Conservation (phyloP, 2,329 filamentous ascomycete species). For the Raffaelea albimanens region DNA sequence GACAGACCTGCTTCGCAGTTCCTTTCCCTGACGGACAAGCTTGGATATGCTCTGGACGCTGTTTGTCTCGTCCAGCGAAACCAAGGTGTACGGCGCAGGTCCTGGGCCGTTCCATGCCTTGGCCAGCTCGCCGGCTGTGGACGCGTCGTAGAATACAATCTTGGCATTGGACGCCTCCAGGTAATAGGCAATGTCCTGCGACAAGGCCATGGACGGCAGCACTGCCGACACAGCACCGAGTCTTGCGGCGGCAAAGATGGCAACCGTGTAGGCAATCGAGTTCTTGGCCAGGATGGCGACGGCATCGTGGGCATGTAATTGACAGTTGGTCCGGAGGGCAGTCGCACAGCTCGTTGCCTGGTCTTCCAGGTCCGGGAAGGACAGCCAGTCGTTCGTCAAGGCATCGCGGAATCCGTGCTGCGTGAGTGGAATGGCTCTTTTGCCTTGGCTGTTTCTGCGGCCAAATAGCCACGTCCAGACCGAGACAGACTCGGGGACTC, state of each 20-base stretch:
- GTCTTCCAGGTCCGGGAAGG: neutral
- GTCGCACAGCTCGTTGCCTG: neutral
- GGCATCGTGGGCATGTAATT: neutral
- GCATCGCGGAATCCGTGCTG: neutral
- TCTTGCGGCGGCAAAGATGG: neutral
- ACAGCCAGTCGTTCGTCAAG: neutral
- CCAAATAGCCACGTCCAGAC: neutral
- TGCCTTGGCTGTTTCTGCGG: neutral
- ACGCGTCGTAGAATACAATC: neutral
- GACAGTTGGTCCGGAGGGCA: neutral
- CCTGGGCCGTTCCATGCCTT: neutral
- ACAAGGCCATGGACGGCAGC: neutral
- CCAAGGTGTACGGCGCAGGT: neutral
- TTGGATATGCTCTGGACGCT: neutral
- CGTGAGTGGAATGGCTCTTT: neutral
- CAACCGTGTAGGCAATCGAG: neutral
- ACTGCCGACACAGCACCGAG: neutral
- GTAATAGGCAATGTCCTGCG: neutral
- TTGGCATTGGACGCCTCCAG: neutral
- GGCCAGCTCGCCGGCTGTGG: neutral
- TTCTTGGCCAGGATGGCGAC: neutral
- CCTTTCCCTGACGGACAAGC: neutral
- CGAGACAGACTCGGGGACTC: neutral
- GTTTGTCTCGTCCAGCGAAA: neutral
- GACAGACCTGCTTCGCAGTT: neutral